Conservation (phyloP, 129 eudicot genomes). For the Pulicaria dysenterica region DNA sequence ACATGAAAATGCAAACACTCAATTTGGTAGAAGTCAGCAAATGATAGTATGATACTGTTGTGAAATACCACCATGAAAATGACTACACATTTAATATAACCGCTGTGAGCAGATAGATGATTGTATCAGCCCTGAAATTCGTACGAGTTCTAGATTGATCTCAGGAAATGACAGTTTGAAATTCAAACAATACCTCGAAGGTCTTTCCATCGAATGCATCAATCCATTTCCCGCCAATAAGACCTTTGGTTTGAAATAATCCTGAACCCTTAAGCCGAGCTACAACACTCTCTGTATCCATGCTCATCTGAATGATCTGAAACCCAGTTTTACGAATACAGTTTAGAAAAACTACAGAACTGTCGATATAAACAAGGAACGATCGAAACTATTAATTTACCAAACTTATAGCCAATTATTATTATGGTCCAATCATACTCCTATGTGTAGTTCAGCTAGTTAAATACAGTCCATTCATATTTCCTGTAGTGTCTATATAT, state of each 20-base stretch:
- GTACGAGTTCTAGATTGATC: not conserved
- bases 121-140: too few species aligned
- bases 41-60: not conserved
- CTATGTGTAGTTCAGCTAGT: too few species aligned
- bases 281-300: slow-evolving; percentile 57
- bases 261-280: slow-evolving; percentile 65
- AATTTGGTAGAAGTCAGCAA: not conserved
- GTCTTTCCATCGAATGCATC: slow-evolving; percentile 87
- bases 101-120: not conserved
- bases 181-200: not conserved
- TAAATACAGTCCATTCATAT: too few species aligned
- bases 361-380: too few species aligned
- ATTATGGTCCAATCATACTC: too few species aligned
- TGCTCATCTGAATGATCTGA: slow-evolving; percentile 39
- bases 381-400: too few species aligned
- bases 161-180: not conserved
- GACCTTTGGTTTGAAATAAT: slow-evolving; percentile 57
- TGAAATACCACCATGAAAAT: not conserved
- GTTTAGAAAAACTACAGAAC: too few species aligned
- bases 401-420: too few species aligned
- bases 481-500: too few species aligned
- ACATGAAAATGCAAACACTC: not conserved
- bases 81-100: not conserved
- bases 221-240: slow-evolving; percentile 88
- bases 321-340: too few species aligned